Base-by-base conservation (phyloP, 495 filamentous ascomycete species). In the Schizothecium vesticola region DNA sequence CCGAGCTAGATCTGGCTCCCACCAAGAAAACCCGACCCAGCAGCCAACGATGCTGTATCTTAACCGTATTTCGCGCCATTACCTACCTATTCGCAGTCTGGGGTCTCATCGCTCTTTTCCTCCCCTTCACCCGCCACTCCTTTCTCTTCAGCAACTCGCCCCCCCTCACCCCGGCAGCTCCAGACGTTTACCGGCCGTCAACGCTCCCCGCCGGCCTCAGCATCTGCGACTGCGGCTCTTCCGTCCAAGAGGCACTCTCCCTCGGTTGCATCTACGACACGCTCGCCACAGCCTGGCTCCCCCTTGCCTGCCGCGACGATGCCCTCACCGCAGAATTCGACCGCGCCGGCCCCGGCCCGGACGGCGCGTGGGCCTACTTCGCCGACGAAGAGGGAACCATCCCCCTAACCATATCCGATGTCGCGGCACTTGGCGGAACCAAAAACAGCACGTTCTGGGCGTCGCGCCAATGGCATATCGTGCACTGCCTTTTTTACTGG, bases 401-500 rank as follows among this genome's bases (percentile, higher is more conserved):
- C 9, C 43, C 43, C 23, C 25, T 65, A 3, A 16, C 22, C 24
- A n/a, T 58, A 13, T 23, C 63, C 1, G 23, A 66, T 6, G 51
- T 69, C 8, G 67, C 23, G 16, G 8, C 33, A 12, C 59, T 58
- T 12, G 61, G 13, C 19, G 64, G 56, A n/a, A n/a, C n/a, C 2
- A 65, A 56, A 10, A 21, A 24, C 5, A 58, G 19, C 12, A 26
- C 31, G 7, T 72, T 72, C 23, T 72, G 56, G 58, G 67, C 67
- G 19, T 23, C 67, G 3, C 58, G 70, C 9, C 21, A 25, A 10
- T 72, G 64, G 59, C 70, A 72, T 23, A 19, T 72, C 1, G 63
- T 26, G 3, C 70, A 69, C 26, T 72, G 70, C 25, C 21, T 72
- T 5, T 69, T 69, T 56, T 72, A 72, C 70, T 72, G 70, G 70